Base-by-base conservation (phyloP, 2,329 filamentous ascomycete species). In the Cyanodermella asteris region DNA sequence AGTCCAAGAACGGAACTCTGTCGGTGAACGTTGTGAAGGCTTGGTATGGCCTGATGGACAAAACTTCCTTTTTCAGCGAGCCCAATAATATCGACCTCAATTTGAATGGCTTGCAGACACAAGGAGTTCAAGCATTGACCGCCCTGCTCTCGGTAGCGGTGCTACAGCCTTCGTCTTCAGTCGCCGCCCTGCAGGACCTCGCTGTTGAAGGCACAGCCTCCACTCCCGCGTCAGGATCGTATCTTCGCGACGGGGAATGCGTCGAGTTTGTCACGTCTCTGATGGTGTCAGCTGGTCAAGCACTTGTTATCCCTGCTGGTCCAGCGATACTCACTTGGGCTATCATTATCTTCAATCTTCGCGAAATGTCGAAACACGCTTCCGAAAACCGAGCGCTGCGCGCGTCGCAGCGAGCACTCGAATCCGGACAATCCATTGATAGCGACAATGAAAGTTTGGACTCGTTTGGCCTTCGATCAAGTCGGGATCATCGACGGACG, bases 271-370 rank as follows among this genome's bases (percentile, higher is more conserved):
- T 84, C 36, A 61, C 63, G 26, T 62, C 72, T n/a, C 57, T 91
- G 17, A 49, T 72, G 13, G 53, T n/a, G n/a, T n/a, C n/a, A n/a
- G n/a, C n/a, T n/a, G n/a, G n/a, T n/a, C n/a, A n/a, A n/a, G n/a
- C n/a, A n/a, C n/a, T n/a, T n/a, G n/a, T n/a, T n/a, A n/a, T n/a
- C n/a, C n/a, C n/a, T n/a, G 74, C 75, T 12, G 68, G 65, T 28
- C 77, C 78, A 2, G 67, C 76, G 11, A 61, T 78, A 12, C 75
- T 90, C 35, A 66, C 75, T 3, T 94, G 82, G 82, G 68, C 72
- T 4, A 55, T 84, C 23, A 63, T 91, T 14, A 55, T 82, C 7
- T 64, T 74, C 38, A 59, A 63, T 14, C 66, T 87, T 51, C 65
- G 67, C 35, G 51, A 65, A 20, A 63, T 64, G 8, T 72, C 69